Evolutionary conservation across 257 asterid genomes (phyloP).

Genomic region (Solanum dulcamara): DNA sequence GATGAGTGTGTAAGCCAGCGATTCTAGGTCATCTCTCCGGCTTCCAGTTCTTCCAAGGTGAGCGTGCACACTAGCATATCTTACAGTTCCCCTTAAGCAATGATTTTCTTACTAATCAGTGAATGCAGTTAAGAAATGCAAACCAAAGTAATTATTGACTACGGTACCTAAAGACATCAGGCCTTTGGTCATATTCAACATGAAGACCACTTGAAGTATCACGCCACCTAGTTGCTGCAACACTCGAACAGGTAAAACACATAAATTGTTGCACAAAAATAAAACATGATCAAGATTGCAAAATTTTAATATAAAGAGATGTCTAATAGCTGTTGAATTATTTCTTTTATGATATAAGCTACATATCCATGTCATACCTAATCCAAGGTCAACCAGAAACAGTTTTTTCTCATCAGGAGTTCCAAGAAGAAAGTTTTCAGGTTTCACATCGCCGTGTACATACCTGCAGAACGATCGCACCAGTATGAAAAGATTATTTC

Average conservation of each 20-base stretch:
- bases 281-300: not conserved
- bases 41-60: constrained; percentile 59
- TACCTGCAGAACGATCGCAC: constrained; percentile 26
- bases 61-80: constrained; percentile 62
- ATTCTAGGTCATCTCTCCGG: constrained; percentile 54
- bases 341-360: not conserved
- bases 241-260: not conserved
- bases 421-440: constrained; percentile 74
- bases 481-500: not conserved
- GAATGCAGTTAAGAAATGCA: not conserved
- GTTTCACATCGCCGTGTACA: constrained; percentile 76
- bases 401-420: constrained; percentile 64
- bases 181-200: constrained; percentile 71
- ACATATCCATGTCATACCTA: constrained; percentile 25
- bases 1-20: constrained; percentile 50
- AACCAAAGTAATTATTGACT: not conserved
- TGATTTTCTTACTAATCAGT: constrained; percentile 6
- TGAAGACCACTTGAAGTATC: constrained; percentile 45
- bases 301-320: not conserved
- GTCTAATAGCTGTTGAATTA: not conserved
- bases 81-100: constrained; percentile 44
- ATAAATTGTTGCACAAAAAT: not conserved
- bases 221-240: constrained; percentile 62
- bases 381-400: constrained; percentile 66
- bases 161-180: constrained; percentile 57